Evolutionary conservation across 225 moss, liverwort and hornwort species (phyloP), one percentile per base, ranked within the genome.

Genomic region (Sphagnum tenellum): DNA sequence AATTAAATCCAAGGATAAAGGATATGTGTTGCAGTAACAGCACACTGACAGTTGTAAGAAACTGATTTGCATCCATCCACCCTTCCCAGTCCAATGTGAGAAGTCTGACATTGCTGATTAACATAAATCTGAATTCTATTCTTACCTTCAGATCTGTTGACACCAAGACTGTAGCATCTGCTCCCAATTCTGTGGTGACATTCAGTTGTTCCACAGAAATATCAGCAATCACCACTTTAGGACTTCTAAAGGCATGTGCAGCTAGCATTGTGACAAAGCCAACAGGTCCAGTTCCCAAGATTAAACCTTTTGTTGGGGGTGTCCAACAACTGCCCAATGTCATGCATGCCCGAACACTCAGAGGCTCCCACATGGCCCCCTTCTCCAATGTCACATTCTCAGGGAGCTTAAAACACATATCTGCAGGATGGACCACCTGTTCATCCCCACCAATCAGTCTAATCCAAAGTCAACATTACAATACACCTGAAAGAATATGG

Each of bases 361-460:
- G 66, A 5, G 93, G 93, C 69, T 94, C 90, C 62, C 93, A 90
- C 93, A 90, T 90, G 2, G 93, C 93, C 4, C 93, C 93, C 59
- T 94, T 90, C 60, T 94, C 93, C 61, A 94, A 44, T 2, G 82
- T 75, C 2, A 94, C 81, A 50, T 88, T 79, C 7, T 84, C 82
- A 0, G 93, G 93, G 8, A 94, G 79, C 75, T 94, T 94, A 74
- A 90, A 94, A 74, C 93, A 94, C 9, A 90, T 69, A 12, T 79
- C 77, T 44, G 72, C 90, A 0, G 93, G 86, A 61, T 94, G 93
- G 12, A 94, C 78, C 57, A 94, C 88, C 88, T 84, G 77, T 49
- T 60, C 49, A 65, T 5, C 8, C 47, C 54, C 46, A 74, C 29
- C 29, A 29, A 29, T 29, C 29, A 29, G 29, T 29, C 29, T 1